Conservation (phyloP, 257 asterid genomes). For the Rehmannia glutinosa region DNA sequence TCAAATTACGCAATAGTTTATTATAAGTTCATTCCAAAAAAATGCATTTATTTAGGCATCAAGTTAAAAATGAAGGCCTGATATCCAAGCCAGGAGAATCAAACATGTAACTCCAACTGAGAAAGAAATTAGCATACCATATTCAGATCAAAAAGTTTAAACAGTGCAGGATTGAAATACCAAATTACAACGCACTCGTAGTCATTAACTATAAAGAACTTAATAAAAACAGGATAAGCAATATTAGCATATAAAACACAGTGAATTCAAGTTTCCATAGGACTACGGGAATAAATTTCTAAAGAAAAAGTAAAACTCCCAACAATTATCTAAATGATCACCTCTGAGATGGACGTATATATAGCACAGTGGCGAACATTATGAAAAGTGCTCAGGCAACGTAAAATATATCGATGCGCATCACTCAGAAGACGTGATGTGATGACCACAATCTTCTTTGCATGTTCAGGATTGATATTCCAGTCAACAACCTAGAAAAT, state of each 20-base stretch:
- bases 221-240: neutral
- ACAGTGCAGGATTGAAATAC: neutral
- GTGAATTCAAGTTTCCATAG: neutral
- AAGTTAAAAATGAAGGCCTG: neutral
- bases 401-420: constrained; percentile 84
- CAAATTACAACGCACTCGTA: neutral
- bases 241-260: neutral
- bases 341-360: constrained; percentile 93
- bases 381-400: constrained; percentile 68
- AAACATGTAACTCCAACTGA: neutral
- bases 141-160: neutral
- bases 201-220: neutral
- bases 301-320: neutral
- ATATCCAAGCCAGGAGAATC: constrained; percentile 1
- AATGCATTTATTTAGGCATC: neutral
- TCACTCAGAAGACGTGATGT: constrained; percentile 86
- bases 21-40: neutral
- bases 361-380: constrained; percentile 49
- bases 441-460: constrained; percentile 66
- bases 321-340: constrained; percentile 18
- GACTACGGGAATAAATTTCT: neutral
- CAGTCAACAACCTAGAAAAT: constrained; percentile 57
- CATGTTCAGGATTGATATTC: constrained; percentile 47
- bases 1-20: neutral
- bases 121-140: neutral